A percentile compares a stretch with the other conserved stretches of the same genome.
These are phyloP conservation scores for Ophiostoma pallidulum DNA, from an alignment of 2,329 filamentous ascomycete species.

Conservation along the genomic window DNA sequence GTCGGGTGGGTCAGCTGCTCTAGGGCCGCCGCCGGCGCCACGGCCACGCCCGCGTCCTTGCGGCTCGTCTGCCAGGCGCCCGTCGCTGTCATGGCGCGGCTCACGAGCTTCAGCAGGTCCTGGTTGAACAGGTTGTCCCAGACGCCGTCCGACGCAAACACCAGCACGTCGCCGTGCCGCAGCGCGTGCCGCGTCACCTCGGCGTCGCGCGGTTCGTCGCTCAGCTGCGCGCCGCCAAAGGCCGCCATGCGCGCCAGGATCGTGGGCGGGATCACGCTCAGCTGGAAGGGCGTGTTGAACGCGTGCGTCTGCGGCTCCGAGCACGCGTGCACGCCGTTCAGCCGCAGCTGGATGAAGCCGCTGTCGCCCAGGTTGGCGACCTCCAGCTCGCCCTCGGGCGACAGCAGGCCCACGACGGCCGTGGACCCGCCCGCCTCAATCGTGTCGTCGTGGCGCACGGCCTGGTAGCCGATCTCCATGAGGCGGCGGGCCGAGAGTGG, in stretches of 20 bases:
- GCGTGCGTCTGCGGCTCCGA: constrained; percentile 87
- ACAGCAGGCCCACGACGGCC: constrained; percentile 74
- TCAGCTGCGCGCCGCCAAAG: constrained; percentile 73
- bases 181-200: constrained; percentile 67
- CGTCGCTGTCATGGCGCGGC: constrained; percentile 60
- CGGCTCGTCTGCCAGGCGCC: constrained; percentile 62
- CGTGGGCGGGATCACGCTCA: constrained; percentile 74
- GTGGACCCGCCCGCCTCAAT: constrained; percentile 84
- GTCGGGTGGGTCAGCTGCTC: constrained; percentile 20
- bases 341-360: constrained; percentile 77
- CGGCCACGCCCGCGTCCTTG: constrained; percentile 47
- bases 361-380: constrained; percentile 94
- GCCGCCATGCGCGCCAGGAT: constrained; percentile 71
- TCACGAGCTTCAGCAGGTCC: constrained; percentile 75
- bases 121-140: constrained; percentile 94
- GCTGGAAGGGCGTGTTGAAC: constrained; percentile 95
- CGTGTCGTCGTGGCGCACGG: constrained; percentile 61
- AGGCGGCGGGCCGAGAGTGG: constrained; percentile 55
- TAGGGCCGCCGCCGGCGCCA: constrained; percentile 32
- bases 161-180: constrained; percentile 83
- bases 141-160: constrained; percentile 90
- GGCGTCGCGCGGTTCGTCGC: constrained; percentile 77
- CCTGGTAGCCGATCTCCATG: constrained; percentile 77
- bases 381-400: constrained; percentile 64
- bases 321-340: constrained; percentile 74